Conservation (phyloP, 2,329 filamentous ascomycete genomes). For the Phialophora verrucosa region DNA sequence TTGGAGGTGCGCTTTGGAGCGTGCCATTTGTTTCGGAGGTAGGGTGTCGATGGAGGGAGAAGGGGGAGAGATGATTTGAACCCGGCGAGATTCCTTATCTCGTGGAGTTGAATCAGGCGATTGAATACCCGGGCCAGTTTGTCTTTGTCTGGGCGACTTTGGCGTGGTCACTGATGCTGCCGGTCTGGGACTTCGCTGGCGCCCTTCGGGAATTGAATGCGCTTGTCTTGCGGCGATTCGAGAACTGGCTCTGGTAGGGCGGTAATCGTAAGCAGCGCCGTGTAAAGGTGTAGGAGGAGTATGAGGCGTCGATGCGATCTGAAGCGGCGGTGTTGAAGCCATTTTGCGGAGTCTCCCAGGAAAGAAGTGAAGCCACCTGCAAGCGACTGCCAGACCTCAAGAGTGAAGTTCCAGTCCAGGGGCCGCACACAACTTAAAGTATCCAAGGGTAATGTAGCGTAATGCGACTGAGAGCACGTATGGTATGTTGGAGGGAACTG, state of each 20-base stretch:
- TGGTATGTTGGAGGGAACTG: slow-evolving; percentile 1
- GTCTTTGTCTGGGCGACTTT: slow-evolving; percentile 17
- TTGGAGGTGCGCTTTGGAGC: slow-evolving; percentile 39
- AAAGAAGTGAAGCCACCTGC: slow-evolving; percentile 19
- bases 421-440: background rate
- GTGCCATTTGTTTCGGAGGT: slow-evolving; percentile 31
- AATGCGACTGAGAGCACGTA: background rate
- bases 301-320: slow-evolving; percentile 37
- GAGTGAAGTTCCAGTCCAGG: background rate
- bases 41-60: slow-evolving; percentile 35
- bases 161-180: slow-evolving; percentile 28
- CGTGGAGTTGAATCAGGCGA: slow-evolving; percentile 38
- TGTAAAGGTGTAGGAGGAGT: slow-evolving; percentile 54
- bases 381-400: slow-evolving; percentile 14
- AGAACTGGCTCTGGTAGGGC: slow-evolving; percentile 29
- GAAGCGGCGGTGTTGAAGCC: slow-evolving; percentile 54
- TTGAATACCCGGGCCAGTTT: slow-evolving; percentile 24
- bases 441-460: background rate
- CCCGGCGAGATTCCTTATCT: slow-evolving; percentile 30
- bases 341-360: slow-evolving; percentile 41
- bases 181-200: slow-evolving; percentile 7
- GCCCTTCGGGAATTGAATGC: slow-evolving; percentile 28
- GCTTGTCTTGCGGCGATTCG: slow-evolving; percentile 26
- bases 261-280: slow-evolving; percentile 51
- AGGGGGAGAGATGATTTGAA: slow-evolving; percentile 36